Percentiles rank a stretch among this genome's conserved stretches.
Evolutionary conservation across 108 stramenopile species (phyloP).

Genomic region (Aurantiochytrium sp.): DNA sequence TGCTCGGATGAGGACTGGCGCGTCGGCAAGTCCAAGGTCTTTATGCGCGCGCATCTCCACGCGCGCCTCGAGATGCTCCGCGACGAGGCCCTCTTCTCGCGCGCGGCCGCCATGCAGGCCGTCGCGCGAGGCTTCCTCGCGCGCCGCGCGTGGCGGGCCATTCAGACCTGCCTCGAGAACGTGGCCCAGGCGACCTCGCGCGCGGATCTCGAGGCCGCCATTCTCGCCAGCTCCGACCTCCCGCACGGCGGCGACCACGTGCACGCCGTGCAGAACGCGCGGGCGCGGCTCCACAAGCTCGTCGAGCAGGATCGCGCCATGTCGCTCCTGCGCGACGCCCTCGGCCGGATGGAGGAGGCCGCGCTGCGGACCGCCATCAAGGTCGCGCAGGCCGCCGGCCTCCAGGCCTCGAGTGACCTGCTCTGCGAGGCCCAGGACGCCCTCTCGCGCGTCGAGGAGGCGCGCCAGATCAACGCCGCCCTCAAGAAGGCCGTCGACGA

Average conservation of each 20-base stretch:
- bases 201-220: not conserved
- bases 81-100: conserved; percentile 45
- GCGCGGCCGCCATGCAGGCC: conserved; percentile 29
- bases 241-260: conserved; percentile 44
- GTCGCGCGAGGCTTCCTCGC: conserved; percentile 18
- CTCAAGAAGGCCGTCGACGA: conserved; percentile 38
- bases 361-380: conserved; percentile 37
- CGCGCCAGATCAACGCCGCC: not conserved
- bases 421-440: conserved; percentile 8
- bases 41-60: conserved; percentile 55
- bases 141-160: conserved; percentile 33
- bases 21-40: conserved; percentile 55
- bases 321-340: conserved; percentile 34
- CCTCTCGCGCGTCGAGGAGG: not conserved
- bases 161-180: conserved; percentile 35
- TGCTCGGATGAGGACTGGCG: conserved; percentile 35
- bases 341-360: conserved; percentile 34
- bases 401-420: not conserved
- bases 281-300: conserved; percentile 33
- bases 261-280: conserved; percentile 38
- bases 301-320: conserved; percentile 41
- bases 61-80: conserved; percentile 47
- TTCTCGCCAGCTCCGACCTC: conserved; percentile 37
- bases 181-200: conserved; percentile 37
- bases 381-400: conserved; percentile 27